Conservation (phyloP, 2,329 filamentous ascomycete species). For the Penicillium expansum region DNA sequence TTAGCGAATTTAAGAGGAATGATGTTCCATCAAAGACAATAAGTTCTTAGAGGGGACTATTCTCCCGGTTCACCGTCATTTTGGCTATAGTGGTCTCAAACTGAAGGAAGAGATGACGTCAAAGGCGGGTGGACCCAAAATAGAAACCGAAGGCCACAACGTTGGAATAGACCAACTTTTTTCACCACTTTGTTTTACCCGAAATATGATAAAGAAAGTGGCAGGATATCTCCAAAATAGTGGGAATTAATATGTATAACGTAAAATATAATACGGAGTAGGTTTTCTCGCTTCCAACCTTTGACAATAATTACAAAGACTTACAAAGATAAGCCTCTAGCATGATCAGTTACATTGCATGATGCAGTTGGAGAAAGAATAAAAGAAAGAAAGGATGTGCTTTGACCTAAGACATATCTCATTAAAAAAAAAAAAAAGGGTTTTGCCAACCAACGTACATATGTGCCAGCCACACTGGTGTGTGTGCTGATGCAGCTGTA, state of each 20-base stretch:
- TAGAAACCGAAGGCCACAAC: no score
- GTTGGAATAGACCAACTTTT: no score
- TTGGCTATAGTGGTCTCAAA: not conserved
- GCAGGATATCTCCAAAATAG: no score
- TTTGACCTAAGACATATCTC: not conserved
- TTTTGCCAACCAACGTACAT: not conserved
- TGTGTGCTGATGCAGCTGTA: not conserved
- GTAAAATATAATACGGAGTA: not conserved
- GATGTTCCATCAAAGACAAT: not conserved
- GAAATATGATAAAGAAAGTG: no score
- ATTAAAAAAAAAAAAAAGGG: no score
- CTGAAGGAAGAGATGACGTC: not conserved
- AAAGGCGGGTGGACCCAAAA: not conserved
- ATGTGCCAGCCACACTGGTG: not conserved
- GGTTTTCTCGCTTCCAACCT: not conserved
- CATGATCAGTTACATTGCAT: not conserved
- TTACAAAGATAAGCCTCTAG: not conserved
- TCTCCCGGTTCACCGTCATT: not conserved
- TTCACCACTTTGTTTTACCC: no score
- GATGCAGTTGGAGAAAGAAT: not conserved
- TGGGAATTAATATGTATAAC: no score
- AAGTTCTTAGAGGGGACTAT: not conserved
- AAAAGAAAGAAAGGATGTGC: not conserved
- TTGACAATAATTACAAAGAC: not conserved
- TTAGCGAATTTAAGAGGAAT: not conserved